Evolutionary conservation across 2,329 filamentous ascomycete genomes (phyloP).

Genomic region (Zasmidium citrigriseum): DNA sequence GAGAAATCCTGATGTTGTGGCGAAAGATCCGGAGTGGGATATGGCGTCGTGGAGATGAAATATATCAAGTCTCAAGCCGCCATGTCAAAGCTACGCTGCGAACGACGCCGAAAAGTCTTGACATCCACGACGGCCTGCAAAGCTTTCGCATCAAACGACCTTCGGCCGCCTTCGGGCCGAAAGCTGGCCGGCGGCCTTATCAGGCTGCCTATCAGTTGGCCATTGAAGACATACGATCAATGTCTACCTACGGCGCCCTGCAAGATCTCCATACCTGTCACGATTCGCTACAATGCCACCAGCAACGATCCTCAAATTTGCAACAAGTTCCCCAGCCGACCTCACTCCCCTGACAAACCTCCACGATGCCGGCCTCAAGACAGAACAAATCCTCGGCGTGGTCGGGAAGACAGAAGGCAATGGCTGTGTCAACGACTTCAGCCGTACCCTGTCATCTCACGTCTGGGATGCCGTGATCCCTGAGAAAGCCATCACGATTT

Average conservation of each 20-base stretch:
- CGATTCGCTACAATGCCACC: slow-evolving; percentile 4
- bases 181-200: neutral
- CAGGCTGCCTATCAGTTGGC: neutral
- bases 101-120: too few species aligned
- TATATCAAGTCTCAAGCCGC: too few species aligned
- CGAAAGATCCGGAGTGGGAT: slow-evolving; percentile 34
- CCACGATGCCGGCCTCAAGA: neutral
- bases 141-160: too few species aligned
- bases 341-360: neutral
- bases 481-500: slow-evolving; percentile 4
- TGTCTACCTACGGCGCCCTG: neutral
- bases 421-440: slow-evolving; percentile 15
- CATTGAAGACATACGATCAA: neutral
- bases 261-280: neutral
- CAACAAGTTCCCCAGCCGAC: slow-evolving; percentile 10
- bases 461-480: slow-evolving; percentile 10
- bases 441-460: slow-evolving; percentile 3
- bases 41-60: slow-evolving; percentile 34
- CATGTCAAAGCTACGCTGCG: too few species aligned
- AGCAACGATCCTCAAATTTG: slow-evolving; percentile 9
- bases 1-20: slow-evolving; percentile 25
- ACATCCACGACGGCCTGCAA: too few species aligned
- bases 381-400: slow-evolving; percentile 6
- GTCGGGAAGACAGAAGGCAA: slow-evolving; percentile 16
- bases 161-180: neutral